These are phyloP conservation scores for Neurospora sp. DNA, from an alignment of 2,329 filamentous ascomycete genomes.

Conservation along the genomic window DNA sequence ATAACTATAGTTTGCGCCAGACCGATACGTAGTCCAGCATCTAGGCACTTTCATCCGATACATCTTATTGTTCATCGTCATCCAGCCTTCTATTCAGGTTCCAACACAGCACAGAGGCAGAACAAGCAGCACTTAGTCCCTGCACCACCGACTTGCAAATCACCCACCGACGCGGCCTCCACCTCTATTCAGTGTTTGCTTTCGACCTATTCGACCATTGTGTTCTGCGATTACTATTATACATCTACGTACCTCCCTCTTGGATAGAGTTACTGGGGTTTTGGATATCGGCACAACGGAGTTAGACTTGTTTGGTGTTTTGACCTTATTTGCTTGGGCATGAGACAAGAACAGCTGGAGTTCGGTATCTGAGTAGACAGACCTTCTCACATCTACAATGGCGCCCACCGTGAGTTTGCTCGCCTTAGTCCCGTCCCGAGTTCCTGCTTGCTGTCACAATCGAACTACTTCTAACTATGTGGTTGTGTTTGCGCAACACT, in stretches of 20 bases:
- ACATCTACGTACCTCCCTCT: background rate
- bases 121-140: background rate
- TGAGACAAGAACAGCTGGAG: background rate
- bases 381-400: constrained; percentile 4
- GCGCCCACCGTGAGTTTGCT: constrained; percentile 9
- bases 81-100: background rate
- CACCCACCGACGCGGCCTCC: background rate
- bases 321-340: background rate
- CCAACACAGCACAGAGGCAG: background rate
- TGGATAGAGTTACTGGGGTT: background rate
- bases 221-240: background rate
- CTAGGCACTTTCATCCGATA: background rate
- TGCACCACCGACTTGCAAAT: background rate
- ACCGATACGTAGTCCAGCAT: background rate
- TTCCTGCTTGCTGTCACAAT: background rate
- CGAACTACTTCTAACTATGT: background rate
- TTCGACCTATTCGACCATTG: background rate
- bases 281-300: background rate
- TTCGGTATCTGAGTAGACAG: background rate
- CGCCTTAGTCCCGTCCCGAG: background rate
- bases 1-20: background rate
- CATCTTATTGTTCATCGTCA: background rate
- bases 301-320: background rate
- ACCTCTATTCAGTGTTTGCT: background rate
- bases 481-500: constrained; percentile 1